phyloP scores from a whole-genome alignment of 2,329 filamentous ascomycete species.

The Ascochyta clinopodiicola region DNA sequence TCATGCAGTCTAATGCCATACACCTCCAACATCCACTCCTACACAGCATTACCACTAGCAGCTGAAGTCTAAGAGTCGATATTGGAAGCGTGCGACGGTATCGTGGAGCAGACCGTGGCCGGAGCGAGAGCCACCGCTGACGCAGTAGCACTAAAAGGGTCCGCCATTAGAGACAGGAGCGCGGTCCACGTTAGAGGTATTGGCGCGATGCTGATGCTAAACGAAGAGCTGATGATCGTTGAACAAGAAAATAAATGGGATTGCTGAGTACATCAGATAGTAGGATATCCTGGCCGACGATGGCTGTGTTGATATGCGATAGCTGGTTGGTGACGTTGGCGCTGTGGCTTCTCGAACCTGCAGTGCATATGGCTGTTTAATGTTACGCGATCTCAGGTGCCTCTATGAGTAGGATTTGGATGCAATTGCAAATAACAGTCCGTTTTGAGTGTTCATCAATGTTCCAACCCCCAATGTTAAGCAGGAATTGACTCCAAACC shows the following conservation, averaged over 20 bases:
- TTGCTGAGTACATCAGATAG: background rate
- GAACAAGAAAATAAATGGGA: background rate
- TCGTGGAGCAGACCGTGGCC: slow-evolving; percentile 9
- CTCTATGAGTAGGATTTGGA: too few species aligned
- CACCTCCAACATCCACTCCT: too few species aligned
- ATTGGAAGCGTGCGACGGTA: slow-evolving; percentile 11
- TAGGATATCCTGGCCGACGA: background rate
- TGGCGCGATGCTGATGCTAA: background rate
- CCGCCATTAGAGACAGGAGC: slow-evolving; percentile 6
- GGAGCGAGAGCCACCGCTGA: slow-evolving; percentile 7
- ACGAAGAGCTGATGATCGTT: background rate
- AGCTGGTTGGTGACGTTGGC: background rate
- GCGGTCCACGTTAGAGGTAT: background rate
- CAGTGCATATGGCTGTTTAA: background rate
- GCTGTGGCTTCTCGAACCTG: background rate
- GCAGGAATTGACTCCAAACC: too few species aligned
- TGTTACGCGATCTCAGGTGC: background rate
- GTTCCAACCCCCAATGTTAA: too few species aligned
- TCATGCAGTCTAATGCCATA: too few species aligned
- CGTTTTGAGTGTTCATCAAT: too few species aligned
- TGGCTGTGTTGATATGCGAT: background rate
- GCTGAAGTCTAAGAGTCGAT: too few species aligned
- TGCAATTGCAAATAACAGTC: too few species aligned
- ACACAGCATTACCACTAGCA: too few species aligned
- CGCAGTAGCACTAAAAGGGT: slow-evolving; percentile 13